phyloP scores from a whole-genome alignment of 2,329 filamentous ascomycete species.

The Cercospora zeina region DNA sequence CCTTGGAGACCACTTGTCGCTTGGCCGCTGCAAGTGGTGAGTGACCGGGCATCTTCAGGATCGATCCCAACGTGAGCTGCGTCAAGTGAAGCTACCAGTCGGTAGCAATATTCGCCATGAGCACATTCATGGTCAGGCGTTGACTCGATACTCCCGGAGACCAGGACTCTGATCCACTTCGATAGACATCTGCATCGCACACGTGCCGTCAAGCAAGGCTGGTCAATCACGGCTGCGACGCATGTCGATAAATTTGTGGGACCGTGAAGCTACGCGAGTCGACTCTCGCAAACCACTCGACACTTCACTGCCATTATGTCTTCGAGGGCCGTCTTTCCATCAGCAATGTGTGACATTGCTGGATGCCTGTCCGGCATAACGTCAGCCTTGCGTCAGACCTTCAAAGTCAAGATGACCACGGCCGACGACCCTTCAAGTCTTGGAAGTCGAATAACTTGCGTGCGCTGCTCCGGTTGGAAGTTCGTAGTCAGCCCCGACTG shows the following conservation, averaged over 20 bases:
- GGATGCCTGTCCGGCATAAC: not conserved
- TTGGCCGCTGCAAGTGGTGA: slow-evolving; percentile 29
- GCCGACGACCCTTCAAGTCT: not conserved
- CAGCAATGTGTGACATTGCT: not conserved
- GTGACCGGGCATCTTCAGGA: slow-evolving; percentile 4
- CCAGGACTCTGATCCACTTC: too few relatives aligned
- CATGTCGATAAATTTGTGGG: not conserved
- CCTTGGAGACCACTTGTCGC: slow-evolving; percentile 26
- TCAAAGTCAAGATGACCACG: not conserved
- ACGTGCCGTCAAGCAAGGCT: not conserved
- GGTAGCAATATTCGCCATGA: not conserved
- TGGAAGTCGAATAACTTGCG: not conserved
- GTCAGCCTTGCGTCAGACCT: not conserved
- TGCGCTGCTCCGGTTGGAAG: too few relatives aligned
- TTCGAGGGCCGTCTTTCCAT: not conserved
- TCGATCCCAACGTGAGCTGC: not conserved
- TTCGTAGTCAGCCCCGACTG: too few relatives aligned
- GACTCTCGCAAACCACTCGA: not conserved
- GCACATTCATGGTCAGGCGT: too few relatives aligned
- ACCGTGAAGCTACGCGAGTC: not conserved
- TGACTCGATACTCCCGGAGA: too few relatives aligned
- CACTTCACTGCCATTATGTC: not conserved
- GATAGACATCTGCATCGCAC: too few relatives aligned
- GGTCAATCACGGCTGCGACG: not conserved
- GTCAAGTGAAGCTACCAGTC: not conserved